Conservation (phyloP, 371 early-diverging fungal species). For the Homolaphlyctis polyrhiza region DNA sequence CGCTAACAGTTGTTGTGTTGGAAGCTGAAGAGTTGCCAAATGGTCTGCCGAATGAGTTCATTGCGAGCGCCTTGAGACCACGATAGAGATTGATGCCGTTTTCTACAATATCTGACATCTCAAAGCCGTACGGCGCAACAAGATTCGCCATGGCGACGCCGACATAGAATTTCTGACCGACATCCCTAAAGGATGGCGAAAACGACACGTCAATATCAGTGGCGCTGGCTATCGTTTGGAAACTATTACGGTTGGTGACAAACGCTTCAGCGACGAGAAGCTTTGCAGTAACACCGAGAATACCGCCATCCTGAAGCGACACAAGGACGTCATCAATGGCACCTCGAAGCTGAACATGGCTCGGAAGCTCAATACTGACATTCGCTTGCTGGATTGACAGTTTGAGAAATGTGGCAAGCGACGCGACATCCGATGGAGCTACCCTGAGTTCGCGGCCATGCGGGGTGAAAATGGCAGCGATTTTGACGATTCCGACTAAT, state of each 20-base stretch:
- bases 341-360: neutral
- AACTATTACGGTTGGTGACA: neutral
- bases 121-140: constrained; percentile 27
- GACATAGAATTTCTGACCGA: neutral
- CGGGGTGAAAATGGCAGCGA: neutral
- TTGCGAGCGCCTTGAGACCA: constrained; percentile 24
- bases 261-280: neutral
- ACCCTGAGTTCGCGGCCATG: neutral
- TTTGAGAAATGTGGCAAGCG: neutral
- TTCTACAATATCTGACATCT: constrained; percentile 34
- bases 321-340: neutral
- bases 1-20: constrained; percentile 13
- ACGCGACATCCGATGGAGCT: too few relatives aligned
- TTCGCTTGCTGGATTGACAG: neutral
- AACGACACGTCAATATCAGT: neutral
- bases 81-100: constrained; percentile 35
- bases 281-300: too few relatives aligned
- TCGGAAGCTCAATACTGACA: neutral
- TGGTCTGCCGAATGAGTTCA: constrained; percentile 16
- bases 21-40: constrained; percentile 8
- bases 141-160: neutral
- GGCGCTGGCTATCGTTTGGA: neutral
- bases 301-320: neutral
- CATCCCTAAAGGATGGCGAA: neutral
- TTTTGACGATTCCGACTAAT: constrained; percentile 3